Conservation (phyloP, 2,329 filamentous ascomycete species). For the Colletotrichum sp. region DNA sequence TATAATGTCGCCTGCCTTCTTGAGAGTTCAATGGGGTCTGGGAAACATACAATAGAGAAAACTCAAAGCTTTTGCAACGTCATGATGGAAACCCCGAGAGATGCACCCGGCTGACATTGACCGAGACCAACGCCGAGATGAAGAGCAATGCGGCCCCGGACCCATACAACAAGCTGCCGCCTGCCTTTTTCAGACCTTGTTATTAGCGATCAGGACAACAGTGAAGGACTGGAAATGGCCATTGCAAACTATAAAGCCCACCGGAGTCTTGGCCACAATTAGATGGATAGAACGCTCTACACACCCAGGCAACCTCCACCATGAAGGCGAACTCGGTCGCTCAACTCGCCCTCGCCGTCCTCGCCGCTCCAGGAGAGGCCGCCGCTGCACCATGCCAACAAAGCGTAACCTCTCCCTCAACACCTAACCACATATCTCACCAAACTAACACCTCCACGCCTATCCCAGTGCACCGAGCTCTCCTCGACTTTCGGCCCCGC, state of each 20-base stretch:
- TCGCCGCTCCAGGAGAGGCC: neutral
- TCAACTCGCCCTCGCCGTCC: neutral
- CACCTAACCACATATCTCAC: accelerated
- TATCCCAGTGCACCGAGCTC: neutral
- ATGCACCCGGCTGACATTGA: neutral
- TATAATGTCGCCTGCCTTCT: neutral
- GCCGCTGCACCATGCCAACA: neutral
- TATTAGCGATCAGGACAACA: accelerated
- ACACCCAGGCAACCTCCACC: neutral
- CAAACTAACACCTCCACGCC: neutral
- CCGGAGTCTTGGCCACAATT: accelerated
- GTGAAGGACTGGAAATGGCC: accelerated
- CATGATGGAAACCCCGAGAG: neutral
- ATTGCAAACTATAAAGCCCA: neutral
- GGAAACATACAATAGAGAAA: neutral
- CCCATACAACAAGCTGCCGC: neutral
- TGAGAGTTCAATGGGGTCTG: neutral
- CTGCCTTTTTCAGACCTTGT: neutral
- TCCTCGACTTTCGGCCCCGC: neutral
- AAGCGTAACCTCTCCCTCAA: neutral
- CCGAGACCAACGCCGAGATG: neutral
- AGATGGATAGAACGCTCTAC: neutral
- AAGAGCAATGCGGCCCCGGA: neutral
- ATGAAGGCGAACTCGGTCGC: neutral
- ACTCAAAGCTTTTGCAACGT: neutral